phyloP scores from a whole-genome alignment of 768 basidiomycete species.

The Stropharia rugosoannulata region DNA sequence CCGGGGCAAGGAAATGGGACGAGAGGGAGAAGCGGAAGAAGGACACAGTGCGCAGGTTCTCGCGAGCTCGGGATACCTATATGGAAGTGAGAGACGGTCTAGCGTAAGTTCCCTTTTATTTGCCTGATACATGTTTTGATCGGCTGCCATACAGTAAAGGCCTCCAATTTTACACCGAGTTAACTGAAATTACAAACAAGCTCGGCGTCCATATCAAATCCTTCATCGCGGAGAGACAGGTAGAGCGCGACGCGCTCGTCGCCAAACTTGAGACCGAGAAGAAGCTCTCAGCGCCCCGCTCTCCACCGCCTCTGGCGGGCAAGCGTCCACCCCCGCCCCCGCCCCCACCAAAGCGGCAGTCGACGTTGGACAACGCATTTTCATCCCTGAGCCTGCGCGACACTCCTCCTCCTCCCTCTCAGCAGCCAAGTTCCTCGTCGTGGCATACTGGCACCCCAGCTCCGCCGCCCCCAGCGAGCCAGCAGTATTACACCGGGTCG shows the following conservation, averaged over 20 bases:
- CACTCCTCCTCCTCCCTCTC: conserved; percentile 18
- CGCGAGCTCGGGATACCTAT: conserved; percentile 78
- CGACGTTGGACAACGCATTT: conserved; percentile 51
- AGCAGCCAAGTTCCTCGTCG: conserved; percentile 2
- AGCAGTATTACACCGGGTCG: conserved; percentile 9
- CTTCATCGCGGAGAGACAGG: conserved; percentile 62
- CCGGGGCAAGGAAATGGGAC: conserved; percentile 78
- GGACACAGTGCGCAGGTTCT: conserved; percentile 71
- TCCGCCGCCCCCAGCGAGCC: conserved; percentile 22
- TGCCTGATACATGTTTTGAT: neutral
- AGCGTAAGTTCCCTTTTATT: conserved; percentile 45
- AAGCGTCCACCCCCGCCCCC: conserved; percentile 48
- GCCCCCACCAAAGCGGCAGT: conserved; percentile 37
- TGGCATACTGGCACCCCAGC: conserved; percentile 22
- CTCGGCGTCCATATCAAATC: conserved; percentile 58
- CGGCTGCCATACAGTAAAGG: conserved; percentile 63
- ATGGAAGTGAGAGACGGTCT: conserved; percentile 85
- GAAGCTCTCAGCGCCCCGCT: conserved; percentile 48
- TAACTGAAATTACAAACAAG: conserved; percentile 59
- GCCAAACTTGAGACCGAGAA: conserved; percentile 73
- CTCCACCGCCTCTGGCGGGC: conserved; percentile 44
- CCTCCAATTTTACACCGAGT: conserved; percentile 82
- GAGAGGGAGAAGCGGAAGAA: conserved; percentile 79
- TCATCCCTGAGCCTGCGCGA: conserved; percentile 50
- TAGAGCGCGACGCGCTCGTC: conserved; percentile 69